phyloP scores from a whole-genome alignment of 1,139 yeast genomes.

The Pichia sp. region DNA sequence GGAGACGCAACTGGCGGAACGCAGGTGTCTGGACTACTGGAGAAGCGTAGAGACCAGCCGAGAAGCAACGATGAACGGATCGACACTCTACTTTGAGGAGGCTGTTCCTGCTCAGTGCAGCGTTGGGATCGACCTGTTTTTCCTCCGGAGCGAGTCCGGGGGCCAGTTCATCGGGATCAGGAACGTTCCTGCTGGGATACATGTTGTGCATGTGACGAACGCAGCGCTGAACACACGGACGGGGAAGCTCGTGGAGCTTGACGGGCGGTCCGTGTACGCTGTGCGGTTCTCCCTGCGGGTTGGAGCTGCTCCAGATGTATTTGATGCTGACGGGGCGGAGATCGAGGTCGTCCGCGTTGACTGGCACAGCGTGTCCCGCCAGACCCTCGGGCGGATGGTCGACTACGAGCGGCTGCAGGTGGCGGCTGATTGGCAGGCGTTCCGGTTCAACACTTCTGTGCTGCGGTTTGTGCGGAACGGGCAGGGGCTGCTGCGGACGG shows the following conservation, averaged over 20 bases:
- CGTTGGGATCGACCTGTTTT: conserved; percentile 25
- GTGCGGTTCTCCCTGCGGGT: neutral
- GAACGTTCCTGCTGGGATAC: conserved; percentile 22
- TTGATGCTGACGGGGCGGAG: neutral
- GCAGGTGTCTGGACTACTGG: too few species aligned
- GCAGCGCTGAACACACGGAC: conserved; percentile 17
- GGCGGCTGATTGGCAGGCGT: neutral
- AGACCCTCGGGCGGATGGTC: too few species aligned
- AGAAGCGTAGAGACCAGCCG: neutral
- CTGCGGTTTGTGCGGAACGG: conserved; percentile 3
- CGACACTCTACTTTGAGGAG: conserved; percentile 14
- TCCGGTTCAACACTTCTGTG: conserved; percentile 9
- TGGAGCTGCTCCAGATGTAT: neutral
- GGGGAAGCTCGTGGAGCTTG: conserved; percentile 18
- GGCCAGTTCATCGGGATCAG: conserved; percentile 22
- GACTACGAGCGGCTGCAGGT: neutral
- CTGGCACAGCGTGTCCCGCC: neutral
- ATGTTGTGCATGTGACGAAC: conserved; percentile 25
- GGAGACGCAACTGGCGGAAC: neutral
- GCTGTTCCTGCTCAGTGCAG: conserved; percentile 16
- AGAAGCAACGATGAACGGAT: neutral
- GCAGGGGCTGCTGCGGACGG: conserved; percentile 16
- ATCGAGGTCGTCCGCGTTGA: neutral
- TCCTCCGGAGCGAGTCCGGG: conserved; percentile 16
- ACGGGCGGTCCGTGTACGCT: conserved; percentile 6